These are phyloP conservation scores for Chimonanthus salicifolius DNA, from an alignment of 164 flowering plant genomes.

Conservation along the genomic window DNA sequence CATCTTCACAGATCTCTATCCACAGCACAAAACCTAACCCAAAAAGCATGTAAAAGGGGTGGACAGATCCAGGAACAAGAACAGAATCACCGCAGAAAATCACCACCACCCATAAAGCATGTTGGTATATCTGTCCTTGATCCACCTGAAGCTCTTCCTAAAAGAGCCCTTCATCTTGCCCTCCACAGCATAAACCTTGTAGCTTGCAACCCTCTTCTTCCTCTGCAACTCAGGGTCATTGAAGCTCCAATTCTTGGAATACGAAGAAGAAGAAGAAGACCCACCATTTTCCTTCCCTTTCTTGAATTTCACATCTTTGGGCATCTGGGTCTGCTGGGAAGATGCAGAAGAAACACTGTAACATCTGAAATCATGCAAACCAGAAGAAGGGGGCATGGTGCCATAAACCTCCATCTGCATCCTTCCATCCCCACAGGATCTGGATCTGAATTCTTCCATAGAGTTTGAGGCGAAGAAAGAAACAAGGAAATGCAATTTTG, in stretches of 20 bases:
- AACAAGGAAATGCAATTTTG: background rate
- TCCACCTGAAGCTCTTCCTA: constrained; percentile 44
- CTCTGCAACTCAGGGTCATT: constrained; percentile 46
- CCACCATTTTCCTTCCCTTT: constrained; percentile 19
- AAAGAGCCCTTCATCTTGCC: constrained; percentile 38
- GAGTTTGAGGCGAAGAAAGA: background rate
- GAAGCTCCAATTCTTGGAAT: constrained; percentile 26
- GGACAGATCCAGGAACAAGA: background rate
- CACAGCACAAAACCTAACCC: background rate
- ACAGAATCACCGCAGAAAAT: background rate
- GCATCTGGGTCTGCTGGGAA: constrained; percentile 11
- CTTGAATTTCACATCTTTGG: constrained; percentile 35
- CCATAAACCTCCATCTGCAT: constrained; percentile 41
- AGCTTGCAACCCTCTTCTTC: constrained; percentile 45
- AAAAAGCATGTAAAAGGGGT: background rate
- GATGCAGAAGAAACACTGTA: constrained; percentile 48
- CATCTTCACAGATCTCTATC: background rate
- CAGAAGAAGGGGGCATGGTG: constrained; percentile 21
- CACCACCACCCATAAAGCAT: constrained; percentile 55
- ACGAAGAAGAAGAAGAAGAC: constrained; percentile 10
- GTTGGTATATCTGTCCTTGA: constrained; percentile 53
- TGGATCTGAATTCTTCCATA: constrained; percentile 61
- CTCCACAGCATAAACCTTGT: constrained; percentile 35
- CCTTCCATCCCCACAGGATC: constrained; percentile 37
- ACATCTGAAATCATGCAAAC: constrained; percentile 49